Evolutionary conservation across 345 rosid genomes (phyloP).

Genomic region (Citrus reticulata): DNA sequence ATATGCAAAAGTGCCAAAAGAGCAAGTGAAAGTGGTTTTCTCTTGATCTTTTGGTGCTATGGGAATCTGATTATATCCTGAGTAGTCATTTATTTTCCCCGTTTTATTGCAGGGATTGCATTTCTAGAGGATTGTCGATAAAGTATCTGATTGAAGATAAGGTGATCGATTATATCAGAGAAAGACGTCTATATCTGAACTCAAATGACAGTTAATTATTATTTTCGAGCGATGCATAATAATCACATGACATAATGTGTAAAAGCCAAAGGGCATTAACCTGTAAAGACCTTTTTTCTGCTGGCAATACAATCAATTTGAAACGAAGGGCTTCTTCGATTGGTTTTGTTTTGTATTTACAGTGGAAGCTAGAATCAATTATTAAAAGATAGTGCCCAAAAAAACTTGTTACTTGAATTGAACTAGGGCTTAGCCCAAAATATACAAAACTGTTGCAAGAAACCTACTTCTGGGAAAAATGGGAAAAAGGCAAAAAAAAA

Average conservation of each 20-base stretch:
- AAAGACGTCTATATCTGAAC: conserved; percentile 42
- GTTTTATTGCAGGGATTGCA: conserved; percentile 61
- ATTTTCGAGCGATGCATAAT: not conserved
- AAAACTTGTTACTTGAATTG: not conserved
- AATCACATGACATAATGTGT: not conserved
- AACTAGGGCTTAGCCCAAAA: not conserved
- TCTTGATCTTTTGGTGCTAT: too few species aligned
- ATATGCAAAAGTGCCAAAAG: too few species aligned
- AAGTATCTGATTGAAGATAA: conserved; percentile 72
- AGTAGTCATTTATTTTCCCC: too few species aligned
- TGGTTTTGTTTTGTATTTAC: not conserved
- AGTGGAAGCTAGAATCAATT: not conserved
- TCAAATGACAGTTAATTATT: conserved; percentile 1
- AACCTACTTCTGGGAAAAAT: not conserved
- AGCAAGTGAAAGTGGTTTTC: too few species aligned
- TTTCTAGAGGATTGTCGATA: conserved; percentile 65
- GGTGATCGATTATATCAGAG: conserved; percentile 56
- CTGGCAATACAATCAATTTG: not conserved
- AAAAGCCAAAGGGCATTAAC: not conserved
- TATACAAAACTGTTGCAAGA: not conserved
- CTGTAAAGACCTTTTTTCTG: not conserved
- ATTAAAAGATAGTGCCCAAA: not conserved
- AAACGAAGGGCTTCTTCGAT: not conserved
- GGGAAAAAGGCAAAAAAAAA: fast-evolving
- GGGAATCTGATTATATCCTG: too few species aligned